phyloP scores from a whole-genome alignment of 2,329 filamentous ascomycete genomes.

The Triangularia setosa region DNA sequence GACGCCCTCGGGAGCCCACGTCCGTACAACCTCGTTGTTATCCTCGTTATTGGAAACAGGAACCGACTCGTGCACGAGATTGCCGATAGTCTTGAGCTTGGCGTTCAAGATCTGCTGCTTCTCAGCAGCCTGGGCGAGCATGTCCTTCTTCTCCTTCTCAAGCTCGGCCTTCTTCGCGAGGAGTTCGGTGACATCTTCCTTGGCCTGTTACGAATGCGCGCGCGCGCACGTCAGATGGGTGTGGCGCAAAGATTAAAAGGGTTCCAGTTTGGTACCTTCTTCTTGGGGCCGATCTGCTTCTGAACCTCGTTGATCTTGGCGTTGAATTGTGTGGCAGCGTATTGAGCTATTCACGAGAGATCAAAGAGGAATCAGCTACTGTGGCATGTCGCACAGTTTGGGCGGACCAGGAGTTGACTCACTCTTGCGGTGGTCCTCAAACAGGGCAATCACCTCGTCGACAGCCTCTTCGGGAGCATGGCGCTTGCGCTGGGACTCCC shows the following conservation, averaged over 20 bases:
- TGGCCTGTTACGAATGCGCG: slow-evolving; percentile 53
- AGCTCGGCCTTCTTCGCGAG: slow-evolving; percentile 72
- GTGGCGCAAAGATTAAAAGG: not conserved
- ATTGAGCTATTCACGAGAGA: slow-evolving; percentile 19
- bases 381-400: not conserved
- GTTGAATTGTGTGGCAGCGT: slow-evolving; percentile 62
- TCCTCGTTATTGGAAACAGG: slow-evolving; percentile 83
- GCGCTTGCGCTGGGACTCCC: slow-evolving; percentile 82
- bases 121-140: slow-evolving; percentile 68
- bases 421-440: slow-evolving; percentile 75
- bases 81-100: slow-evolving; percentile 82
- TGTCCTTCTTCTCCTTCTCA: slow-evolving; percentile 76
- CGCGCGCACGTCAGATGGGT: not conserved
- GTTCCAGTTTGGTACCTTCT: slow-evolving; percentile 58
- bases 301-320: slow-evolving; percentile 83
- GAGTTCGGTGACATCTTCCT: slow-evolving; percentile 80
- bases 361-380: slow-evolving; percentile 3
- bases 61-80: slow-evolving; percentile 86
- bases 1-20: slow-evolving; percentile 75
- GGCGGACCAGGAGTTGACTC: slow-evolving; percentile 8
- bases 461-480: slow-evolving; percentile 78
- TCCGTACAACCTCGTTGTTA: slow-evolving; percentile 72
- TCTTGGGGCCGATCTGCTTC: slow-evolving; percentile 86
- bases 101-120: slow-evolving; percentile 71
- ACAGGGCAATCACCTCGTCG: slow-evolving; percentile 84